phyloP scores from a whole-genome alignment of 208 protist genomes.

The Naegleria gruberi region DNA sequence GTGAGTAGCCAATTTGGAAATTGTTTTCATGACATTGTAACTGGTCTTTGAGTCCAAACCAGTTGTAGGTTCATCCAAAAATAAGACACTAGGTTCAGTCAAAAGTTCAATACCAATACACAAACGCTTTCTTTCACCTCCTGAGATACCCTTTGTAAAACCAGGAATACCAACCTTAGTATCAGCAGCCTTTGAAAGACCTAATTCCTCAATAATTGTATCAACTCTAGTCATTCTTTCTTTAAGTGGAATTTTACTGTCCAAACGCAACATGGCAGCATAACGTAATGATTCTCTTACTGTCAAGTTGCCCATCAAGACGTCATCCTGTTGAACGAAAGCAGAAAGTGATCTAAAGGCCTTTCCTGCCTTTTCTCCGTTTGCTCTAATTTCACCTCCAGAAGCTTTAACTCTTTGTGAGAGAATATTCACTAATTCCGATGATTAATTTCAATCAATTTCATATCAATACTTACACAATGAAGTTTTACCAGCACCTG shows the following conservation, averaged over 20 bases:
- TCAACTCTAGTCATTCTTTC: constrained; percentile 59
- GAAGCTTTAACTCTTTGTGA: neutral
- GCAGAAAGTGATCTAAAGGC: constrained; percentile 31
- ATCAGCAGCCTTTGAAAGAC: constrained; percentile 52
- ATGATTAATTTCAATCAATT: neutral
- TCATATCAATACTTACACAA: neutral
- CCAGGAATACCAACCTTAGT: constrained; percentile 44
- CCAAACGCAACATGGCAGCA: constrained; percentile 40
- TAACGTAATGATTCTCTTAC: constrained; percentile 72
- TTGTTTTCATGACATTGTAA: constrained; percentile 32
- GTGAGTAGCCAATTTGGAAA: constrained; percentile 36
- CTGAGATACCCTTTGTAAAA: constrained; percentile 38
- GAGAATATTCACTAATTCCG: neutral
- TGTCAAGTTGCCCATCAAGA: constrained; percentile 66
- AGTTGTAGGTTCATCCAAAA: constrained; percentile 47
- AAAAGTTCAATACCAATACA: constrained; percentile 24
- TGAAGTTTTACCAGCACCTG: neutral
- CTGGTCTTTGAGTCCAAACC: constrained; percentile 48
- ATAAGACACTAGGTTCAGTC: neutral
- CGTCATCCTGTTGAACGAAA: constrained; percentile 81
- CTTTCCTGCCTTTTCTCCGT: neutral
- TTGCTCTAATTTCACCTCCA: neutral
- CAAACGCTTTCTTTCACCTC: constrained; percentile 27
- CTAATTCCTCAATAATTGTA: constrained; percentile 55
- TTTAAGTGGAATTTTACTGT: constrained; percentile 16